These are phyloP conservation scores for Colletotrichum gloeosporioides DNA, from an alignment of 2,329 filamentous ascomycete species.

Conservation along the genomic window DNA sequence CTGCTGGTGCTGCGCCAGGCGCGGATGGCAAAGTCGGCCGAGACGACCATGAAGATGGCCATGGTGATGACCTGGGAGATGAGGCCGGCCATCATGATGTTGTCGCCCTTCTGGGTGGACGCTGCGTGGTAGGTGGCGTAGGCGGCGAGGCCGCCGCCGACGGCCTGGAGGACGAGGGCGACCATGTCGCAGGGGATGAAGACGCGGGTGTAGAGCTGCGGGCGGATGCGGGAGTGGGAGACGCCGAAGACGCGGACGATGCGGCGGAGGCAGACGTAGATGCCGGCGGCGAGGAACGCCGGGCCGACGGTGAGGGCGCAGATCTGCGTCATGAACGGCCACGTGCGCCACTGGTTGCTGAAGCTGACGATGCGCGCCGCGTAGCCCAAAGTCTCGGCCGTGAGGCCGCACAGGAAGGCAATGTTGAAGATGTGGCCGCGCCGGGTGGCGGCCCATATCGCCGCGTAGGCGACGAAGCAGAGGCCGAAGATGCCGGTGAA, in stretches of 20 bases:
- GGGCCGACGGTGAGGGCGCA: constrained; percentile 69
- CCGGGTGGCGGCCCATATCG: constrained; percentile 46
- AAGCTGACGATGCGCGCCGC: constrained; percentile 60
- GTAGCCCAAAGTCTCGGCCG: constrained; percentile 65
- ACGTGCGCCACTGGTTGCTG: constrained; percentile 55
- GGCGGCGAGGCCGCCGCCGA: constrained; percentile 62
- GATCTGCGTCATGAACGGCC: constrained; percentile 61
- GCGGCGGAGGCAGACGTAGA: constrained; percentile 65
- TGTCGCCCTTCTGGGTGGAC: constrained; percentile 48
- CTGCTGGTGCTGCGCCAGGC: constrained; percentile 35
- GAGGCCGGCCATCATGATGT: constrained; percentile 71
- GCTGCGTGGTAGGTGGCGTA: constrained; percentile 42
- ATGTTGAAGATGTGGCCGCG: constrained; percentile 55
- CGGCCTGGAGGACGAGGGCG: constrained; percentile 64
- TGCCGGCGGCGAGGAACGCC: constrained; percentile 67
- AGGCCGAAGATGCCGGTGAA: constrained; percentile 57
- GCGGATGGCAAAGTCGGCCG: constrained; percentile 54
- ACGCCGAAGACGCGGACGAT: constrained; percentile 54
- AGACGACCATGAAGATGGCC: constrained; percentile 56
- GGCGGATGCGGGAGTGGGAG: constrained; percentile 53
- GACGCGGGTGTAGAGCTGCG: constrained; percentile 53
- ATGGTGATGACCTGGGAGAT: constrained; percentile 65
- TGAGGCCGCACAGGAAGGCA: constrained; percentile 58
- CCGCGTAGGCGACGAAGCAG: constrained; percentile 46
- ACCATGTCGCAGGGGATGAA: constrained; percentile 70